Evolutionary conservation across 2,329 filamentous ascomycete genomes (phyloP).

Genomic region (Exophiala sp.): DNA sequence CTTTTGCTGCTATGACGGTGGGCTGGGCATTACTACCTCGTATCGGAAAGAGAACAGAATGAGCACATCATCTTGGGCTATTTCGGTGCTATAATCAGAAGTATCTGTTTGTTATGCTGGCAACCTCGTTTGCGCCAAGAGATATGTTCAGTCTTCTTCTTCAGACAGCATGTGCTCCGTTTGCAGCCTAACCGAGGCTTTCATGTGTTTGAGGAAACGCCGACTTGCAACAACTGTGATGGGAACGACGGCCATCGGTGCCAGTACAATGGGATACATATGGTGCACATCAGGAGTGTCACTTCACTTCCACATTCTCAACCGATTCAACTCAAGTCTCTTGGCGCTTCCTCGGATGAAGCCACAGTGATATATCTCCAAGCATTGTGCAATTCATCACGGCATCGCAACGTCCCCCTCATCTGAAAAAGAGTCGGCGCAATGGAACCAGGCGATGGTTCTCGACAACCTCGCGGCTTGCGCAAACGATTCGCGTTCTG

Average conservation of each 20-base stretch:
- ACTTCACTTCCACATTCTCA: not conserved
- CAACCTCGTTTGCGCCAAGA: not conserved
- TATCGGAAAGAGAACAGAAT: conserved; percentile 50
- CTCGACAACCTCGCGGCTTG: conserved; percentile 12
- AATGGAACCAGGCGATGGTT: conserved; percentile 8
- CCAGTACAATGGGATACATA: not conserved
- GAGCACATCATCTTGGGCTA: conserved; percentile 7
- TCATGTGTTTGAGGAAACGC: not conserved
- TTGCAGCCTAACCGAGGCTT: not conserved
- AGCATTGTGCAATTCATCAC: conserved; percentile 1
- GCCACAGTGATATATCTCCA: conserved; percentile 6
- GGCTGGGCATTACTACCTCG: conserved; percentile 53
- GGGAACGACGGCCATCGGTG: not conserved
- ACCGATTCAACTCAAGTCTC: not conserved
- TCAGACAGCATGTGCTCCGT: not conserved
- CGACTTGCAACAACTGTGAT: not conserved
- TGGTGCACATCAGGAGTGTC: not conserved
- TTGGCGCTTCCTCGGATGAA: not conserved
- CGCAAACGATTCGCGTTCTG: conserved; percentile 12
- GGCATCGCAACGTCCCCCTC: not conserved
- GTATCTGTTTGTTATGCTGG: no score
- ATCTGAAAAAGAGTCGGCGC: not conserved
- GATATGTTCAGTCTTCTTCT: not conserved
- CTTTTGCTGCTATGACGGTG: conserved; percentile 53
- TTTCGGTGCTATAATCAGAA: no score